These are phyloP conservation scores for Plasmodium gallinaceum DNA, from an alignment of 169 alveolate genomes.

Conservation along the genomic window DNA sequence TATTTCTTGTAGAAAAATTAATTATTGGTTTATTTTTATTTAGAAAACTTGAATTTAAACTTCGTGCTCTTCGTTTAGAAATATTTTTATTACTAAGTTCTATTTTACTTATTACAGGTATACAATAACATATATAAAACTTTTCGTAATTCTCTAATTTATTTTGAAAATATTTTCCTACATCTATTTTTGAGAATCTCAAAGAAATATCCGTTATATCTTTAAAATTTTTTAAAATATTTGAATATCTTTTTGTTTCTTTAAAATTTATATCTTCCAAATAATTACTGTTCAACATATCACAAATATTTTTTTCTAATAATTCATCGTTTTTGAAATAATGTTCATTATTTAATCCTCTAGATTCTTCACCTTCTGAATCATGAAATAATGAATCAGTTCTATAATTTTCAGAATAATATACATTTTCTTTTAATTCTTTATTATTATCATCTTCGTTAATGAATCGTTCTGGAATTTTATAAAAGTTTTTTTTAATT, in stretches of 20 bases:
- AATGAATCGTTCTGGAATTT: no score
- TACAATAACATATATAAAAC: slow-evolving; percentile 20
- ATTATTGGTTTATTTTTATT: background rate
- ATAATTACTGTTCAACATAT: background rate
- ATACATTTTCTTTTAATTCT: no score
- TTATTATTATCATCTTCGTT: background rate
- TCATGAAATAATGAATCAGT: no score
- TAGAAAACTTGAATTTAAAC: background rate
- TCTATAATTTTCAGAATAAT: no score
- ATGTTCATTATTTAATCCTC: no score
- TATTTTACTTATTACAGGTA: slow-evolving; percentile 27
- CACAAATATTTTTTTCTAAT: background rate
- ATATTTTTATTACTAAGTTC: background rate
- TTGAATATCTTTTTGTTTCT: slow-evolving; percentile 18
- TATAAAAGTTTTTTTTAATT: background rate
- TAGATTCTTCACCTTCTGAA: no score
- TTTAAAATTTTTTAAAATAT: background rate
- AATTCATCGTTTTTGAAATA: no score
- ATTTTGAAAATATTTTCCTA: slow-evolving; percentile 4
- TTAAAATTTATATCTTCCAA: background rate
- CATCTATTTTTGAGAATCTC: slow-evolving; percentile 10
- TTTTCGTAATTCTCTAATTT: slow-evolving; percentile 16
- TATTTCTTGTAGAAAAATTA: background rate
- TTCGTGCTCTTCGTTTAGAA: slow-evolving; percentile 1
- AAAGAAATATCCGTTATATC: slow-evolving; percentile 2